Evolutionary conservation across 768 basidiomycete species (phyloP).

Genomic region (Suillus fuscotomentosus): DNA sequence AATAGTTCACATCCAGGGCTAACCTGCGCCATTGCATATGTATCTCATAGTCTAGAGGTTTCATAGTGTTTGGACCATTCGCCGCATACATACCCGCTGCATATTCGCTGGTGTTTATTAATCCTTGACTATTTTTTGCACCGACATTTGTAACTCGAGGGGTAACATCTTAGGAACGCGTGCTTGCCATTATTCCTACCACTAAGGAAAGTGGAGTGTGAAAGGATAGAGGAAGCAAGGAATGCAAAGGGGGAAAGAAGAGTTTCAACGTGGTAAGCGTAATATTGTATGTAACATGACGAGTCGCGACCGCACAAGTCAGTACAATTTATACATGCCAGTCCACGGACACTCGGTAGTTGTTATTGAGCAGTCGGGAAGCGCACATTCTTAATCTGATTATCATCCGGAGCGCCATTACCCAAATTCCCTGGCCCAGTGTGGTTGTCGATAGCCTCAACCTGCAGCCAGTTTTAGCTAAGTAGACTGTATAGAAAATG

Average conservation of each 20-base stretch:
- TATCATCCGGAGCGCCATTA: not conserved
- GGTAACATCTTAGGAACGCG: not conserved
- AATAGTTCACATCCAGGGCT: conserved; percentile 1
- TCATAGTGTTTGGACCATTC: conserved; percentile 9
- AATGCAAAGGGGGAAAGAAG: not conserved
- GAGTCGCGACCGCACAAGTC: not conserved
- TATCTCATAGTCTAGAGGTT: conserved; percentile 4
- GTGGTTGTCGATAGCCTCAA: not conserved
- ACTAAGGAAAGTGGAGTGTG: not conserved
- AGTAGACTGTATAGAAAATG: too few species aligned
- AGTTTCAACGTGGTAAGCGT: not conserved
- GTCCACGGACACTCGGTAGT: conserved; percentile 12
- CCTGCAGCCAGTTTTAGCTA: conserved; percentile 11
- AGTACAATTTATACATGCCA: not conserved
- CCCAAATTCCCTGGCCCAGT: not conserved
- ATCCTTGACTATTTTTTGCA: conserved; percentile 6
- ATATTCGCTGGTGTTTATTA: conserved; percentile 25
- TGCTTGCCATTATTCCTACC: not conserved
- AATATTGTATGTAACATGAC: not conserved
- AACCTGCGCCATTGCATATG: conserved; percentile 6
- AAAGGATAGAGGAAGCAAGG: not conserved
- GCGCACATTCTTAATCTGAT: conserved; percentile 24
- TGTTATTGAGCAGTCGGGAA: conserved; percentile 39
- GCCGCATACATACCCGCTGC: conserved; percentile 6
- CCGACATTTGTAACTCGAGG: conserved; percentile 13